Conservation (phyloP, 2,329 filamentous ascomycete species). For the Trichoderma afroharzianum region DNA sequence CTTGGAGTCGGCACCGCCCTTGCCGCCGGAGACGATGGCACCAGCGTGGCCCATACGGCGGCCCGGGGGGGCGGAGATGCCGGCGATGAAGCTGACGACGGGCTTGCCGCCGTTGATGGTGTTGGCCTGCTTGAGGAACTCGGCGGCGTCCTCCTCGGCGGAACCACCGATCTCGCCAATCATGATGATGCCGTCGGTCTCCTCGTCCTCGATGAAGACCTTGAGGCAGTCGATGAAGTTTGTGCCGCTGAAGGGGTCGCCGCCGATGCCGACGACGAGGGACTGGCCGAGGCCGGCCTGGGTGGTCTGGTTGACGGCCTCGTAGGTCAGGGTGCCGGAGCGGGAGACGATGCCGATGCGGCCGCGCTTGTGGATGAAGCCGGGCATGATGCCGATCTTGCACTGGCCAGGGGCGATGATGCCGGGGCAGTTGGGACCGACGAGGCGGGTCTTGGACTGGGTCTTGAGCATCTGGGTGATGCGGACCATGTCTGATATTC, state of each 20-base stretch:
- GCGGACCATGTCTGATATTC: constrained; percentile 88
- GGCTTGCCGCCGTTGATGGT: constrained; percentile 81
- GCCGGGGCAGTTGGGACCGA: constrained; percentile 96
- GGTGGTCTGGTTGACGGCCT: constrained; percentile 99
- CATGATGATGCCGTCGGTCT: constrained; percentile 99
- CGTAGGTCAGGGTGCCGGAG: constrained; percentile 97
- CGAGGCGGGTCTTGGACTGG: constrained; percentile 92
- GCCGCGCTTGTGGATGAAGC: constrained; percentile 99
- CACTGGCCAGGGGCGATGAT: constrained; percentile 95
- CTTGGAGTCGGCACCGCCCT: constrained; percentile 98
- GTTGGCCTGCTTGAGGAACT: constrained; percentile 92
- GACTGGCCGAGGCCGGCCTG: constrained; percentile 95
- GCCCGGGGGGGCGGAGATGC: constrained; percentile 94
- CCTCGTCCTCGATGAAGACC: constrained; percentile 91
- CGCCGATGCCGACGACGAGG: constrained; percentile 95
- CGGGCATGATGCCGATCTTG: constrained; percentile 99
- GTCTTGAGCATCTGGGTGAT: constrained; percentile 98
- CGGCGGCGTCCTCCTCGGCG: constrained; percentile 96
- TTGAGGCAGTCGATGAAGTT: constrained; percentile 99
- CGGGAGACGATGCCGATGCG: constrained; percentile 98
- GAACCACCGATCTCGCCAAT: constrained; percentile 98
- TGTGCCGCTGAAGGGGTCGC: constrained; percentile 97
- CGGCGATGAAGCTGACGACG: constrained; percentile 96
- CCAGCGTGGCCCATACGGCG: constrained; percentile 98
- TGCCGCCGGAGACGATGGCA: constrained; percentile 95